Conservation (phyloP, 2,329 filamentous ascomycete genomes). For the Paecilomyces variotii region DNA sequence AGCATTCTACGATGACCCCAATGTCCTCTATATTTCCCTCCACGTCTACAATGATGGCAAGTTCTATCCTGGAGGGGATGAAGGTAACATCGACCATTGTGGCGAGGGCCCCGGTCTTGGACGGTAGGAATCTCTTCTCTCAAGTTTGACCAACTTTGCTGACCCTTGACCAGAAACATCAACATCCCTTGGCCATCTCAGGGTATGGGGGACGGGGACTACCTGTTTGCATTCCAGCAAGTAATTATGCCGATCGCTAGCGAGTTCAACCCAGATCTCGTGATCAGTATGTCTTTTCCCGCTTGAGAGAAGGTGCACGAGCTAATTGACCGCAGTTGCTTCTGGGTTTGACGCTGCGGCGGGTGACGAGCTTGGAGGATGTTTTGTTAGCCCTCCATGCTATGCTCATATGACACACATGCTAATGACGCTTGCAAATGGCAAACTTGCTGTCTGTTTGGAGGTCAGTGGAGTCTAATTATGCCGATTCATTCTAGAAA, state of each 20-base stretch:
- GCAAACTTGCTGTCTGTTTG: slow-evolving; percentile 84
- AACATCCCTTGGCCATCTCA: slow-evolving; percentile 62
- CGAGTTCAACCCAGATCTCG: slow-evolving; percentile 88
- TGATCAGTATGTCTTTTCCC: slow-evolving; percentile 50
- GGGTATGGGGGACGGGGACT: slow-evolving; percentile 91
- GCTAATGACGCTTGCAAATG: slow-evolving; percentile 88
- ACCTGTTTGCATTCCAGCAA: slow-evolving; percentile 91
- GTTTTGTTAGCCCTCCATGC: slow-evolving; percentile 81
- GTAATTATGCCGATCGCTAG: slow-evolving; percentile 93
- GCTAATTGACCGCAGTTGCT: slow-evolving; percentile 52
- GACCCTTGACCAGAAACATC: slow-evolving; percentile 43
- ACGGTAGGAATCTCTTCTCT: slow-evolving; percentile 30
- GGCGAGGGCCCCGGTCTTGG: slow-evolving; percentile 51
- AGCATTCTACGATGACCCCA: slow-evolving; percentile 90
- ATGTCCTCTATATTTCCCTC: slow-evolving; percentile 89
- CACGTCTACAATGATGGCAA: slow-evolving; percentile 77
- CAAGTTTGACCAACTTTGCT: not conserved
- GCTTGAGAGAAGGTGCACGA: slow-evolving; percentile 3
- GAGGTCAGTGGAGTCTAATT: slow-evolving; percentile 44
- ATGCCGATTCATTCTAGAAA: not conserved
- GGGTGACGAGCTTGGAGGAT: slow-evolving; percentile 86
- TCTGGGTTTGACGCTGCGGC: slow-evolving; percentile 94
- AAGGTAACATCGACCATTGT: slow-evolving; percentile 53
- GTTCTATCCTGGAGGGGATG: slow-evolving; percentile 68
- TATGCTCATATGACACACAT: slow-evolving; percentile 99